Evolutionary conservation across 177 flowering plant genomes (phyloP), one percentile per base, ranked within the genome.

Genomic region (Vitis hybrid): DNA sequence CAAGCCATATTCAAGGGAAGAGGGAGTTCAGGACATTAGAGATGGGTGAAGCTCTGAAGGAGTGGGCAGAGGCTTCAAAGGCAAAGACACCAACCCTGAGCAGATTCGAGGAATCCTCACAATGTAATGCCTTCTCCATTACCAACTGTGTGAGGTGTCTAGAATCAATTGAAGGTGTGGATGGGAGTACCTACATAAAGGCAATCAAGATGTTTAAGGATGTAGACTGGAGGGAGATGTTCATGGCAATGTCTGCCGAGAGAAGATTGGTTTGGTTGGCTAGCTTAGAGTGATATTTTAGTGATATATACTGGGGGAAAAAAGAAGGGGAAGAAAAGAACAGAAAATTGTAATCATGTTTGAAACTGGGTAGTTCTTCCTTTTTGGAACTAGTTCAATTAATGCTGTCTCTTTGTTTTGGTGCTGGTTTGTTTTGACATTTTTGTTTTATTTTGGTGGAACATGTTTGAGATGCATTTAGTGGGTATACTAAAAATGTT

Each of bases 221-320:
- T 55, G 50, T 19, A 54, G 69, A 67, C 39, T 67, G 69, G 69
- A 53, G 69, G 61, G 69, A 67, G 69, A 67, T 67, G 69, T 67
- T 67, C 19, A 67, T 67, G 69, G 69, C 69, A 55, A 67, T 67
- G 69, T 67, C 69, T 14, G 50, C 45, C 16, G 69, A 67, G 59
- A 53, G 69, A 53, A 67, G 61, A 67, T 55, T 66, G 69, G 60
- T 66, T 34, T 56, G 69, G 69, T 56, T 67, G 12, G 69, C 69
- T 56, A 67, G 61, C 61, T 57, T 67, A 55, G 60, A 67, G 69
- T 20, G 50, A 53, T 48, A 61, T 50, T 59, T 39, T 39, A 39
- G 45, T 39, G 45, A 39, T 39, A 39, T 7, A 39, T 39, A 39
- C 45, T 0, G 0, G 45, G 6, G 45, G 8, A 39, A 39, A 7